phyloP scores from a whole-genome alignment of 768 basidiomycete species.

The Mycena amicta region DNA sequence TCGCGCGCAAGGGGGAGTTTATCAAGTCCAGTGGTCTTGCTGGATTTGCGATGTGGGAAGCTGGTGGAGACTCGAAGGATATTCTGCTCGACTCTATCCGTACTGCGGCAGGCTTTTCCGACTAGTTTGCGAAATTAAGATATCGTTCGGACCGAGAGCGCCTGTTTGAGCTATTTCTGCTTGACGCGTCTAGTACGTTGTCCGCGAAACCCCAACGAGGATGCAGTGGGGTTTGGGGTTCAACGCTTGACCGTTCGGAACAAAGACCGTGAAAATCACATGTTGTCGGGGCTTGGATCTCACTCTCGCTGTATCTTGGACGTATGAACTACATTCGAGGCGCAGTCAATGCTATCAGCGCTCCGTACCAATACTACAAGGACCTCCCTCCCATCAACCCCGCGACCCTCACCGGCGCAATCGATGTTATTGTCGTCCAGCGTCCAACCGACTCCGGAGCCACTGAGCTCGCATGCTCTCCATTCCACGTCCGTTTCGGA shows the following conservation, averaged over 20 bases:
- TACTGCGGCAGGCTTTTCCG: slow-evolving; percentile 6
- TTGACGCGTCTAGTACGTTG: background rate
- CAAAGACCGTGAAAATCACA: background rate
- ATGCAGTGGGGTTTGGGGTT: background rate
- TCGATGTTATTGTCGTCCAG: slow-evolving; percentile 96
- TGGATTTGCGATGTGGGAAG: slow-evolving; percentile 67
- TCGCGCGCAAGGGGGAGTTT: slow-evolving; percentile 63
- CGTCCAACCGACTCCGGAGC: slow-evolving; percentile 65
- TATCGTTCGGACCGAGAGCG: background rate
- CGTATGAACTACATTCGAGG: slow-evolving; percentile 92
- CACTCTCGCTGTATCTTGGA: no score
- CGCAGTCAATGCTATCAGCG: slow-evolving; percentile 82
- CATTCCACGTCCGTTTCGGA: slow-evolving; percentile 97
- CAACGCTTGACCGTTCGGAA: background rate
- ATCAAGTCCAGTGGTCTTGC: slow-evolving; percentile 54
- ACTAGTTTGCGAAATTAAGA: background rate
- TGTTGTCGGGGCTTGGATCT: no score
- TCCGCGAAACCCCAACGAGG: background rate
- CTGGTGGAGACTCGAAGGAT: slow-evolving; percentile 9
- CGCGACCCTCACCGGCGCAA: slow-evolving; percentile 94
- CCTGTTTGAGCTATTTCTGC: background rate
- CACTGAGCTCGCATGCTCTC: slow-evolving; percentile 82
- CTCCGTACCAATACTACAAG: slow-evolving; percentile 88
- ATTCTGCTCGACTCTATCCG: slow-evolving; percentile 17
- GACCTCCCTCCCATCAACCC: slow-evolving; percentile 88